Conservation (phyloP, 2,329 filamentous ascomycete genomes). For the Erysiphe pulchra region DNA sequence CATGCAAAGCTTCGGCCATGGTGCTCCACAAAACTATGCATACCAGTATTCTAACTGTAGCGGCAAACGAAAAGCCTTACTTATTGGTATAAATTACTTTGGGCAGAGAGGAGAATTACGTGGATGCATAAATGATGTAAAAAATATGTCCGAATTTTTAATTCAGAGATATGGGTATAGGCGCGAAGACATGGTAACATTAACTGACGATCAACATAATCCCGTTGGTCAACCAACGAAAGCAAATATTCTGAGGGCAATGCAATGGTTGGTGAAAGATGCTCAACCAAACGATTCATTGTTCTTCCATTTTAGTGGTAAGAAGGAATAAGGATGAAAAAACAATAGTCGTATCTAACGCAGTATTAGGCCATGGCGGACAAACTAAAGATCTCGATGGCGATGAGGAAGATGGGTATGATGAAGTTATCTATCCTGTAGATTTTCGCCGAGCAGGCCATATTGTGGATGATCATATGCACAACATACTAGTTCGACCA, state of each 20-base stretch:
- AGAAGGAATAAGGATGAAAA: constrained; percentile 10
- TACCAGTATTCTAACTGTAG: constrained; percentile 88
- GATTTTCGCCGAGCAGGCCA: constrained; percentile 59
- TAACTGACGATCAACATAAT: constrained; percentile 92
- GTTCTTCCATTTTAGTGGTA: constrained; percentile 93
- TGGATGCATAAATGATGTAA: constrained; percentile 91
- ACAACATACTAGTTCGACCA: constrained; percentile 49
- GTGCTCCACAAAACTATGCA: constrained; percentile 53
- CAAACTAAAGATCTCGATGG: constrained; percentile 57
- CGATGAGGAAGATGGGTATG: constrained; percentile 59
- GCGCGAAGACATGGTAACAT: constrained; percentile 85
- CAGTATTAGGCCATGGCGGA: constrained; percentile 42
- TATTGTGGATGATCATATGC: constrained; percentile 67
- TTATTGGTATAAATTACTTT: constrained; percentile 96
- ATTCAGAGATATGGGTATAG: constrained; percentile 79
- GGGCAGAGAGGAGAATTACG: constrained; percentile 70
- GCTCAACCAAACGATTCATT: constrained; percentile 78
- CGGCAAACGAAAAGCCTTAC: constrained; percentile 61
- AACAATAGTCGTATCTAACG: constrained; percentile 1
- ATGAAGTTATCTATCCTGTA: constrained; percentile 65
- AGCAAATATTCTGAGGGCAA: constrained; percentile 78
- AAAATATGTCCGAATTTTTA: constrained; percentile 85
- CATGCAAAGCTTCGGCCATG: constrained; percentile 51
- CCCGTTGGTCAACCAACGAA: constrained; percentile 94
- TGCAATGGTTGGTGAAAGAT: constrained; percentile 96